Percentiles rank a stretch among this genome's conserved stretches.
These are phyloP conservation scores for Aphanomyces stellatus DNA, from an alignment of 352 stramenopile species.

Conservation along the genomic window DNA sequence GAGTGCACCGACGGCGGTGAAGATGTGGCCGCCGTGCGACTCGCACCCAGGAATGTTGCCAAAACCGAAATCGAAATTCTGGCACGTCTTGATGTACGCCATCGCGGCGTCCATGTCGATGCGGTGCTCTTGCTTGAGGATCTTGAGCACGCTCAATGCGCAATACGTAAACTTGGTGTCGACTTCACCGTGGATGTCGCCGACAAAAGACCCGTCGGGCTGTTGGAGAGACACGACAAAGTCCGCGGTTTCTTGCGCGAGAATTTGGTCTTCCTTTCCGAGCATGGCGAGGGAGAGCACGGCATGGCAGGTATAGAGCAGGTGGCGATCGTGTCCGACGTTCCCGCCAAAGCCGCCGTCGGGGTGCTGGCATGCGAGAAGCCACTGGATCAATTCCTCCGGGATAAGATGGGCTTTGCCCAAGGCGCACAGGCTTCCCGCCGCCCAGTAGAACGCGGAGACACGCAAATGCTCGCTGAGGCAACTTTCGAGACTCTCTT, in stretches of 20 bases:
- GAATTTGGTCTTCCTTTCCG: slow-evolving; percentile 69
- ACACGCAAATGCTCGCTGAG: slow-evolving; percentile 97
- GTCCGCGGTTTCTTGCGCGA: slow-evolving; percentile 62
- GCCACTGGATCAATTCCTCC: slow-evolving; percentile 89
- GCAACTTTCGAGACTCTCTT: slow-evolving; percentile 85
- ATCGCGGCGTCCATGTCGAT: slow-evolving; percentile 87
- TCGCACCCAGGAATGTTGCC: slow-evolving; percentile 91
- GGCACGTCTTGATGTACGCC: slow-evolving; percentile 91
- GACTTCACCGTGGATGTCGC: slow-evolving; percentile 96
- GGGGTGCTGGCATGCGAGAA: slow-evolving; percentile 91
- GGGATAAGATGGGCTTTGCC: slow-evolving; percentile 70
- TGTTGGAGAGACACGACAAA: slow-evolving; percentile 92
- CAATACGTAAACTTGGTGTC: slow-evolving; percentile 99
- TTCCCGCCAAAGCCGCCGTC: slow-evolving; percentile 94
- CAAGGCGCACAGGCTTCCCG: slow-evolving; percentile 92
- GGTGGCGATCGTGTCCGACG: slow-evolving; percentile 92
- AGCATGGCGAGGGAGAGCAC: slow-evolving; percentile 96
- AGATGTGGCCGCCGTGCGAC: slow-evolving; percentile 96
- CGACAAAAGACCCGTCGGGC: slow-evolving; percentile 94
- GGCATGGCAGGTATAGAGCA: slow-evolving; percentile 97
- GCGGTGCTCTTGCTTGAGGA: slow-evolving; percentile 83
- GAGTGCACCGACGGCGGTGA: slow-evolving; percentile 94
- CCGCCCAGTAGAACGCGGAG: slow-evolving; percentile 98
- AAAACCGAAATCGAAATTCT: slow-evolving; percentile 96
- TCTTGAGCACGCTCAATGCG: slow-evolving; percentile 90